Evolutionary conservation across 768 basidiomycete genomes (phyloP).

Genomic region (Infundibulicybe gibba): DNA sequence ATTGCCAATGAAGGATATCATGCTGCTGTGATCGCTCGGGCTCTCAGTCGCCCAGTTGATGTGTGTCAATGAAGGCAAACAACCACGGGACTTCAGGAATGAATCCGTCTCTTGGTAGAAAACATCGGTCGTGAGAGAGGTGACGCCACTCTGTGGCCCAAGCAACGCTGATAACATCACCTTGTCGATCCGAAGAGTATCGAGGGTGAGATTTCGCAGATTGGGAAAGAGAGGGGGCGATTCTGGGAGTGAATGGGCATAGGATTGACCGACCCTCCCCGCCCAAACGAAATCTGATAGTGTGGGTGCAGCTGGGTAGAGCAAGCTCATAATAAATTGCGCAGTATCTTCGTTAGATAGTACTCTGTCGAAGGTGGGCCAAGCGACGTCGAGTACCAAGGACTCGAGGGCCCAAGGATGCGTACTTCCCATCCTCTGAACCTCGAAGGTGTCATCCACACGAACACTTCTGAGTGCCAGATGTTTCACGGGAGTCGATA

Average conservation of each 20-base stretch:
- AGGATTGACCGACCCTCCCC: no score
- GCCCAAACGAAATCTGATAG: background rate
- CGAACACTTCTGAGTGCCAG: slow-evolving; percentile 12
- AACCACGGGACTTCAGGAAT: slow-evolving; percentile 12
- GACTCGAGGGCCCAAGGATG: background rate
- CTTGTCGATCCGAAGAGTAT: slow-evolving; percentile 11
- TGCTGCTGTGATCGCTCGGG: slow-evolving; percentile 7
- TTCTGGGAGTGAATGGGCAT: background rate
- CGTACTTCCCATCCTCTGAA: background rate
- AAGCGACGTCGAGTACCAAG: background rate
- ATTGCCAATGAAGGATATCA: slow-evolving; percentile 15
- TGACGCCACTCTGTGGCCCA: background rate
- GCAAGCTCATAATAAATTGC: background rate
- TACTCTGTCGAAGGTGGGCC: background rate
- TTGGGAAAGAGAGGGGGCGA: slow-evolving; percentile 9
- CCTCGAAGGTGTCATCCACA: background rate
- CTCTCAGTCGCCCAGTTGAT: slow-evolving; percentile 19
- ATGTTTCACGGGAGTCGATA: slow-evolving; percentile 15
- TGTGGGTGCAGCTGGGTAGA: background rate
- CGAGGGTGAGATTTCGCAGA: slow-evolving; percentile 15
- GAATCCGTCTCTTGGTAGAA: background rate
- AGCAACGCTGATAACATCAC: slow-evolving; percentile 9
- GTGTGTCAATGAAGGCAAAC: slow-evolving; percentile 15
- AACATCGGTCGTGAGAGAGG: slow-evolving; percentile 9
- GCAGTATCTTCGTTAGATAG: background rate